Base-by-base conservation (phyloP, 805 yeast species). In the Hanseniaspora guilliermondii region DNA sequence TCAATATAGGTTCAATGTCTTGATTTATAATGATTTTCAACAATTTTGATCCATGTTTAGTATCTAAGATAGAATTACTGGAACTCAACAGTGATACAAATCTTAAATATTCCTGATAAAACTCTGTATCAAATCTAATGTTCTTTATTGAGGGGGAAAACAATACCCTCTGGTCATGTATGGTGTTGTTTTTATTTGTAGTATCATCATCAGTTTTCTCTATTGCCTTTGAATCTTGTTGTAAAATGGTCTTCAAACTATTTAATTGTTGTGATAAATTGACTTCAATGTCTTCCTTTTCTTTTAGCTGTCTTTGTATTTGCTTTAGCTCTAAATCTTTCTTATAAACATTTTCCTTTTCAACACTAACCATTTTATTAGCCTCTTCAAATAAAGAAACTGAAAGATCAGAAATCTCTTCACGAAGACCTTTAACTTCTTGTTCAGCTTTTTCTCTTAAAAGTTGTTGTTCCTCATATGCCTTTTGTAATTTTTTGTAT, bases 321-420 rank as follows among this genome's bases (percentile, higher is more conserved):
- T 76, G 79, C 35, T 75, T 69, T 60, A 84, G 84, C 59, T 80
- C 78, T 49, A 77, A 67, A 60, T 81, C 79, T 57, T 73, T 73
- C 35, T 77, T 79, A 62, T 81, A 75, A 5, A 82, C 76, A 55
- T 82, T 84, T 53, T 79, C 73, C 57, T 85, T 78, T 0, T 95
- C 95, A 58, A 81, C 78, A 48, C 83, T 79, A 6, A 87, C 96
- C 86, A 86, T 85, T 49, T 76, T 75, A 64, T 87, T 87, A 14
- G 96, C 96, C 63, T 87, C 93, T 58, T 79, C 83, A 63, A 87
- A 87, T 33, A 87, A 68, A 1, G 88, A 79, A 1, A 82, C 86
- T 1, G 88, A 78, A 47, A 87, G 68, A 39, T 86, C 95, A 62
- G 85, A 93, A 37, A 87, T 84, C 64, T 87, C 96, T 33, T 74